Evolutionary conservation across 352 stramenopile genomes (phyloP), one percentile per base, ranked within the genome.

Genomic region (Plasmopara muralis): DNA sequence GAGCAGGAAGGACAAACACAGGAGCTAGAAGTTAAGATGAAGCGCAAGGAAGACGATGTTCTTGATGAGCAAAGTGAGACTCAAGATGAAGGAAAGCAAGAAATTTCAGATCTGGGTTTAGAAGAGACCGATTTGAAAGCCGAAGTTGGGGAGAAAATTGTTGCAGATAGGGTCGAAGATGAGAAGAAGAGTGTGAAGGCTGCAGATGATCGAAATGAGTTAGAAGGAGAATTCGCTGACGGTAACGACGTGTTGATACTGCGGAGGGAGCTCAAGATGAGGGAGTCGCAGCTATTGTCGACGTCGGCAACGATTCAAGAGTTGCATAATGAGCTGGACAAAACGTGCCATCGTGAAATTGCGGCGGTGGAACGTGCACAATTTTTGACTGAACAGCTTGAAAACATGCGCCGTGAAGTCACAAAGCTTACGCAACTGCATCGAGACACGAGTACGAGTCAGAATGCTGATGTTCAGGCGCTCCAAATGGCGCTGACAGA

Each of bases 241-340:
- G 35, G 38, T 9, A 3, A 25, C 14, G 42, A 66, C 20, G 43
- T 75, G 41, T 20, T 43, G 9, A 43, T 34, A 13, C 38, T 89
- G 16, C 51, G 62, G 34, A 56, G 63, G 5, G 64, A 87, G 40
- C 61, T 92, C 29, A 16, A 57, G 13, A 56, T 76, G 44, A 68
- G 79, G 0, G 83, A 93, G 50, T 74, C 69, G 4, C 83, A 93
- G 54, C 39, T 93, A 8, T 31, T 93, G 48, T 64, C 75, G 10
- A 83, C 78, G 7, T 87, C 74, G 0, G 55, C 70, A 1, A 74
- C 72, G 5, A 87, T 90, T 50, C 65, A 69, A 16, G 75, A 90
- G 51, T 65, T 93, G 8, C 79, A 89, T 43, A 66, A 87, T 33
- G 82, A 89, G 47, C 67, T 93, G 16, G 82, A 93, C 59, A 75